Conservation (phyloP, 164 flowering plant genomes). For the Protea cynaroides region DNA sequence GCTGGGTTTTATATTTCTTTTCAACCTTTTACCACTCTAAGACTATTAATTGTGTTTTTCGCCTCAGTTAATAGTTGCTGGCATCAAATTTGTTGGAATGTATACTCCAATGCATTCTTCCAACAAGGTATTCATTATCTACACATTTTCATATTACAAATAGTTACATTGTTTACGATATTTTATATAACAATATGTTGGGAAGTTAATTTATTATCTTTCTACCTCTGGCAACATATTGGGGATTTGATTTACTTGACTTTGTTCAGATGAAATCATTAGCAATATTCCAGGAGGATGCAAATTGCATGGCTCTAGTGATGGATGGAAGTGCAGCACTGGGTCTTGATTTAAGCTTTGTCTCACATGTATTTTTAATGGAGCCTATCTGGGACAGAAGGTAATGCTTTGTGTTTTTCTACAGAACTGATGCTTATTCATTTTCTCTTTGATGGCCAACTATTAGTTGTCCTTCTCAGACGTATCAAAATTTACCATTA, state of each 20-base stretch:
- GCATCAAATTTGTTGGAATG: slow-evolving; percentile 75
- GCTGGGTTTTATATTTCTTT: background rate
- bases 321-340: slow-evolving; percentile 99
- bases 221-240: background rate
- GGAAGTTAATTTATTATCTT: too few relatives aligned
- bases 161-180: too few relatives aligned
- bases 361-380: slow-evolving; percentile 87
- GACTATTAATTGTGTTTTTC: background rate
- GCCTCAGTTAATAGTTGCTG: slow-evolving; percentile 62
- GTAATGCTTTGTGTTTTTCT: slow-evolving; percentile 27
- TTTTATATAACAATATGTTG: too few relatives aligned
- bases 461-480: too few relatives aligned
- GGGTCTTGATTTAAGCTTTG: slow-evolving; percentile 99
- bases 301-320: slow-evolving; percentile 69
- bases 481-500: too few relatives aligned
- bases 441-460: too few relatives aligned
- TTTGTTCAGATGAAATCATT: slow-evolving; percentile 70
- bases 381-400: slow-evolving; percentile 99
- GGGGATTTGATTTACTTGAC: slow-evolving; percentile 9
- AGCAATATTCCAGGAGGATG: slow-evolving; percentile 66
- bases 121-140: slow-evolving; percentile 54
- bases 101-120: slow-evolving; percentile 92
- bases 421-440: too few relatives aligned
- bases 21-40: background rate
- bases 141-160: background rate